phyloP scores from a whole-genome alignment of 2,329 filamentous ascomycete species.

The Fusarium nelsonii region DNA sequence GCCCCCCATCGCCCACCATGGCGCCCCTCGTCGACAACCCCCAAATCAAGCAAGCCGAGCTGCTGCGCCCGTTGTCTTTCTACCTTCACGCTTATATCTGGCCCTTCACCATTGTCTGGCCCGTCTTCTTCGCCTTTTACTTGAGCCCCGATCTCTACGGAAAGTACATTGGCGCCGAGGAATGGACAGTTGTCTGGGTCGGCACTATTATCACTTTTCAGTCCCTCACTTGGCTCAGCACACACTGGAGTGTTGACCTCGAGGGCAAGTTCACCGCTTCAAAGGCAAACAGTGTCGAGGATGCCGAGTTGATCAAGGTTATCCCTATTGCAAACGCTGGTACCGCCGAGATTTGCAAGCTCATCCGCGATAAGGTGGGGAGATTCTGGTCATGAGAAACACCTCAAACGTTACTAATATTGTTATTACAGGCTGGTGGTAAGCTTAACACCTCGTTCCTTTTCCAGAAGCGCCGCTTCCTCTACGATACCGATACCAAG shows the following conservation, averaged over 20 bases:
- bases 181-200: conserved; percentile 98
- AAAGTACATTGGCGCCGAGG: conserved; percentile 88
- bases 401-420: conserved; percentile 31
- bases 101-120: conserved; percentile 94
- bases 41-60: conserved; percentile 87
- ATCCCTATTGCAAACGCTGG: conserved; percentile 92
- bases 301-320: conserved; percentile 91
- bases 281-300: conserved; percentile 74
- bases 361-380: conserved; percentile 78
- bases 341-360: conserved; percentile 84
- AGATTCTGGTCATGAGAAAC: conserved; percentile 6
- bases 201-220: conserved; percentile 90
- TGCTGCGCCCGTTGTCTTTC: conserved; percentile 86
- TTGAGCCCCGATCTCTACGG: conserved; percentile 87
- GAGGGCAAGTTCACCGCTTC: conserved; percentile 84
- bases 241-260: conserved; percentile 96
- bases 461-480: conserved; percentile 97
- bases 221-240: conserved; percentile 92
- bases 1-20: conserved; percentile 59
- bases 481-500: conserved; percentile 78
- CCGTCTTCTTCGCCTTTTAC: conserved; percentile 89
- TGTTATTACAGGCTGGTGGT: conserved; percentile 68
- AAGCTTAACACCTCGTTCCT: conserved; percentile 87
- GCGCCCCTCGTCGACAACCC: conserved; percentile 89
- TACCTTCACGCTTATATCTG: conserved; percentile 90